These are phyloP conservation scores for Naganishia cerealis DNA, from an alignment of 1,284 basidiomycete species.

Conservation along the genomic window DNA sequence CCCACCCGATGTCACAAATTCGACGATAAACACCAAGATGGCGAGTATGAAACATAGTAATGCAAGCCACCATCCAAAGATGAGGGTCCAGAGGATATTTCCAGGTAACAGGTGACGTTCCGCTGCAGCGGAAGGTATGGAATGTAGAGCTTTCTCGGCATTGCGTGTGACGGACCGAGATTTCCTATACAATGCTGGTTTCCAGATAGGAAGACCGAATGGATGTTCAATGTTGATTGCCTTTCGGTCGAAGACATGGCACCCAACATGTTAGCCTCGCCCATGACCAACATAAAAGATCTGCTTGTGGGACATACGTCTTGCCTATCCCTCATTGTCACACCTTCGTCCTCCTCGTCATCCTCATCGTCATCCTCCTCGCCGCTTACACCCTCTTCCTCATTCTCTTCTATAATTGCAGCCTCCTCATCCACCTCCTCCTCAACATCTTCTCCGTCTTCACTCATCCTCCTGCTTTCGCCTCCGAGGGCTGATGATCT, in stretches of 20 bases:
- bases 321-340: constrained; percentile 93
- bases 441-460: constrained; percentile 25
- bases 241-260: constrained; percentile 38
- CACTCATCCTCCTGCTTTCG: constrained; percentile 28
- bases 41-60: constrained; percentile 69
- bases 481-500: constrained; percentile 13
- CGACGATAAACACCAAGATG: constrained; percentile 69
- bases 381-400: constrained; percentile 41
- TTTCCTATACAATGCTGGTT: constrained; percentile 98
- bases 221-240: constrained; percentile 97
- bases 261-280: neutral
- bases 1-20: constrained; percentile 54
- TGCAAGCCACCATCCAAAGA: constrained; percentile 91
- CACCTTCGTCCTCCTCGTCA: constrained; percentile 65
- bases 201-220: constrained; percentile 99
- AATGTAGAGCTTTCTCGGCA: constrained; percentile 90
- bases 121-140: constrained; percentile 84
- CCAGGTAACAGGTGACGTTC: constrained; percentile 82
- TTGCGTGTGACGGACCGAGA: constrained; percentile 92
- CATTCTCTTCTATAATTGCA: constrained; percentile 31
- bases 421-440: constrained; percentile 43
- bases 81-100: constrained; percentile 84
- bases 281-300: no score
- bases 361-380: constrained; percentile 44
- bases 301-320: constrained; percentile 60